These are phyloP conservation scores for Phytophthora agathidicida DNA, from an alignment of 352 stramenopile species.

Conservation along the genomic window DNA sequence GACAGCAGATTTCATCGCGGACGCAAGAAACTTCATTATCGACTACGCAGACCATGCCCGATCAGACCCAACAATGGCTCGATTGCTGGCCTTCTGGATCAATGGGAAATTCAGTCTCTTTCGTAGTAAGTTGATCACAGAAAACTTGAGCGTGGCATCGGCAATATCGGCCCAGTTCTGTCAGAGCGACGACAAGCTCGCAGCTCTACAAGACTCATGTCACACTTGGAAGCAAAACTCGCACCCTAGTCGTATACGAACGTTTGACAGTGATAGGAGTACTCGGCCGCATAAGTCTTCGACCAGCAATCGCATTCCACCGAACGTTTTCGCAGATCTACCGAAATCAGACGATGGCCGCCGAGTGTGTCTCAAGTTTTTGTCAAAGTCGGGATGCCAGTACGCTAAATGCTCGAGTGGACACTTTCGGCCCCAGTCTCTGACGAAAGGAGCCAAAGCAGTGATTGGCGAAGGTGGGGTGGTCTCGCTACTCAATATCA, in stretches of 20 bases:
- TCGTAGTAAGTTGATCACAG: neutral
- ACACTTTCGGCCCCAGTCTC: conserved; percentile 5
- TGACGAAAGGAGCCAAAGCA: neutral
- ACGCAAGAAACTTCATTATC: conserved; percentile 9
- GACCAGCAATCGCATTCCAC: neutral
- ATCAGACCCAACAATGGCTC: neutral
- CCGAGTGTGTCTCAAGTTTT: conserved; percentile 8
- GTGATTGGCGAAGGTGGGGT: conserved; percentile 1
- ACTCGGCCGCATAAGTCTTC: neutral
- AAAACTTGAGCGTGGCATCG: neutral
- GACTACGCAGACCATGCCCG: neutral
- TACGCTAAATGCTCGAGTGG: conserved; percentile 2
- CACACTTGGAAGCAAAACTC: neutral
- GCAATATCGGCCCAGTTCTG: conserved; percentile 7
- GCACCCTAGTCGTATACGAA: neutral
- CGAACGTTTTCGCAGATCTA: neutral
- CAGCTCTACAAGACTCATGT: neutral
- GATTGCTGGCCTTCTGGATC: conserved; percentile 10
- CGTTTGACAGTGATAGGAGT: neutral
- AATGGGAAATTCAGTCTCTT: conserved; percentile 14
- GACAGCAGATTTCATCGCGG: conserved; percentile 2
- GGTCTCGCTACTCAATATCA: neutral
- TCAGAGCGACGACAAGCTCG: conserved; percentile 8
- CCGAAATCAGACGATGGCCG: neutral
- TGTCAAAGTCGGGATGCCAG: neutral